Percentiles rank a stretch among this genome's conserved stretches.
phyloP scores from a whole-genome alignment of 2,329 filamentous ascomycete genomes.

The Nemania sp. region DNA sequence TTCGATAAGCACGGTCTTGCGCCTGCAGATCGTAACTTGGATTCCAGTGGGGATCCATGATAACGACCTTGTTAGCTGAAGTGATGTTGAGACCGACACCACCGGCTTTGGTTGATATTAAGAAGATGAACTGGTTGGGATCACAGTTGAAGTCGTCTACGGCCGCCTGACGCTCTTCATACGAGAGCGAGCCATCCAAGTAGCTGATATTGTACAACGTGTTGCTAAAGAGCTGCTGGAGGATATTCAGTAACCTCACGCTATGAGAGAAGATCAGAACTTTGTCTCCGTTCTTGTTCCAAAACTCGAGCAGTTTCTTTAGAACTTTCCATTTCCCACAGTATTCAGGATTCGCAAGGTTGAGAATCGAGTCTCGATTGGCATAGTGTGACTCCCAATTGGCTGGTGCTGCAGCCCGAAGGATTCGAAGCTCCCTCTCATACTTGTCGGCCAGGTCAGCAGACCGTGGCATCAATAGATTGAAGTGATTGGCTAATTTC shows the following conservation, averaged over 20 bases:
- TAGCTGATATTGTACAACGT: conserved; percentile 92
- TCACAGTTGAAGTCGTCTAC: conserved; percentile 94
- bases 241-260: conserved; percentile 79
- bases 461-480: conserved; percentile 73
- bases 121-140: conserved; percentile 85
- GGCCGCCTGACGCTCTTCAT: conserved; percentile 77
- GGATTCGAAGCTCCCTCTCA: conserved; percentile 71
- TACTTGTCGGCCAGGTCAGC: conserved; percentile 72
- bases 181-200: conserved; percentile 80
- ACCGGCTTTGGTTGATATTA: conserved; percentile 92
- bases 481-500: conserved; percentile 92
- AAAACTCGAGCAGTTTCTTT: conserved; percentile 83
- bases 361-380: conserved; percentile 76
- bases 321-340: conserved; percentile 97
- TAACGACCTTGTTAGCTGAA: conserved; percentile 95
- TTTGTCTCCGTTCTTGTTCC: conserved; percentile 89
- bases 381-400: conserved; percentile 74
- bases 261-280: conserved; percentile 95
- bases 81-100: conserved; percentile 96
- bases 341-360: conserved; percentile 83
- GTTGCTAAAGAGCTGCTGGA: conserved; percentile 82
- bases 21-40: conserved; percentile 93
- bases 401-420: conserved; percentile 75
- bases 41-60: conserved; percentile 98
- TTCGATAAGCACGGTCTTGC: conserved; percentile 93